Evolutionary conservation across 495 filamentous ascomycete genomes (phyloP), one percentile per base, ranked within the genome.

Genomic region (Tirmania nivea): DNA sequence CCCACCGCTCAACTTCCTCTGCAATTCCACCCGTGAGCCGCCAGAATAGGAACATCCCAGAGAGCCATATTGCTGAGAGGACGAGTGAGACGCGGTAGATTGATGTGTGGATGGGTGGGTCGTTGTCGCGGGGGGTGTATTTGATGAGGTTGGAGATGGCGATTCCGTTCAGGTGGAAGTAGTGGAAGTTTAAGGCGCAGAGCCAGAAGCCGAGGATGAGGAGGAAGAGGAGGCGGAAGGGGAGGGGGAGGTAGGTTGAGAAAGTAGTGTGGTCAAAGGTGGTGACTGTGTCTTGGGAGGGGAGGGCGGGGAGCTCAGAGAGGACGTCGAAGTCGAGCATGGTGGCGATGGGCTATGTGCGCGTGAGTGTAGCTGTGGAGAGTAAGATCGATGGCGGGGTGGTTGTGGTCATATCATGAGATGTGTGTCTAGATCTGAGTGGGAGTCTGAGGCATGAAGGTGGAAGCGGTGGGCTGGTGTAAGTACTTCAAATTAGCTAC

Each of bases 21-120:
- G 77, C 69, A 54, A 76, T 69, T 55, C 81, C 80, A 59, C 74
- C 79, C 19, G 87, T 87, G 59, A 84, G 70, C 55, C 73, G 58
- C 87, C 86, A 95, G 73, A 94, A 95, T 56, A 82, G 61, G 55
- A 83, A 54, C 36, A 93, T 71, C 53, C 83, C 89, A 61, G 79
- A 55, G 52, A 63, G 63, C 52, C 90, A 76, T 19, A 85, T 76
- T 54, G 78, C 63, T 20, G 80, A 81, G 58, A 94, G 76, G 52
- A 84, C 68, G 45, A 75, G 73, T 17, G 89, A 86, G 51, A 95
- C 70, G 50, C 80, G 83, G 69, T 94, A 95, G 42, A 80, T 80
- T 25, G 85, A 83, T 54, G 73, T 71, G 63, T 95, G 78, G 65
- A 89, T 83, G 36, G 81, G 71, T 50, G 71, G 72, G 57, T 86